Evolutionary conservation across 2,329 filamentous ascomycete species (phyloP).

Genomic region (Talaromyces atroroseus): DNA sequence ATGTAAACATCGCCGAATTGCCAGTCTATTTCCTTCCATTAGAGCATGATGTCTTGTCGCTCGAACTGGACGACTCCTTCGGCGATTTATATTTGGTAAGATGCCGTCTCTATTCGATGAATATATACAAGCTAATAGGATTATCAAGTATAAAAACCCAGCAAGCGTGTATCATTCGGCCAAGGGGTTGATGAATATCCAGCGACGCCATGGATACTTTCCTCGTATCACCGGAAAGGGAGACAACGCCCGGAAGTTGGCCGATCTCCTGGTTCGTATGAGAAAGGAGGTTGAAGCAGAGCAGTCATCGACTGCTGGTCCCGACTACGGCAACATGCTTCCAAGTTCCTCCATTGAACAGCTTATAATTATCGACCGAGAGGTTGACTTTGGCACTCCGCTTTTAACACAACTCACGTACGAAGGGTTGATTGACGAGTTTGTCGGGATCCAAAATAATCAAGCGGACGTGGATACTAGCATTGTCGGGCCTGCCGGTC

Average conservation of each 20-base stretch:
- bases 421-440: constrained; percentile 89
- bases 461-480: constrained; percentile 90
- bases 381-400: constrained; percentile 87
- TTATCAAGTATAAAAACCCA: constrained; percentile 72
- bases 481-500: constrained; percentile 66
- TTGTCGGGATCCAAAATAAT: constrained; percentile 86
- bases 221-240: constrained; percentile 93
- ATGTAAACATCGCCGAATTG: constrained; percentile 82
- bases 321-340: constrained; percentile 56
- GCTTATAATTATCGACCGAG: constrained; percentile 89
- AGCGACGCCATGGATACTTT: constrained; percentile 87
- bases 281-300: constrained; percentile 84
- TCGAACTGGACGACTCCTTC: constrained; percentile 85
- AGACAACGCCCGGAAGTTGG: constrained; percentile 82
- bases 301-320: constrained; percentile 56
- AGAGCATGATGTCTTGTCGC: constrained; percentile 82
- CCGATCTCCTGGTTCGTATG: constrained; percentile 84
- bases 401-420: constrained; percentile 94
- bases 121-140: constrained; percentile 7
- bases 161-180: constrained; percentile 85
- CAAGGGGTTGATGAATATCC: constrained; percentile 88
- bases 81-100: constrained; percentile 73
- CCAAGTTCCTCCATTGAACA: constrained; percentile 86
- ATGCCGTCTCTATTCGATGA: constrained; percentile 4
- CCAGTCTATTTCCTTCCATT: constrained; percentile 86